These are phyloP conservation scores for Tuber microsphaerosporum DNA, from an alignment of 495 filamentous ascomycete genomes.

Conservation along the genomic window DNA sequence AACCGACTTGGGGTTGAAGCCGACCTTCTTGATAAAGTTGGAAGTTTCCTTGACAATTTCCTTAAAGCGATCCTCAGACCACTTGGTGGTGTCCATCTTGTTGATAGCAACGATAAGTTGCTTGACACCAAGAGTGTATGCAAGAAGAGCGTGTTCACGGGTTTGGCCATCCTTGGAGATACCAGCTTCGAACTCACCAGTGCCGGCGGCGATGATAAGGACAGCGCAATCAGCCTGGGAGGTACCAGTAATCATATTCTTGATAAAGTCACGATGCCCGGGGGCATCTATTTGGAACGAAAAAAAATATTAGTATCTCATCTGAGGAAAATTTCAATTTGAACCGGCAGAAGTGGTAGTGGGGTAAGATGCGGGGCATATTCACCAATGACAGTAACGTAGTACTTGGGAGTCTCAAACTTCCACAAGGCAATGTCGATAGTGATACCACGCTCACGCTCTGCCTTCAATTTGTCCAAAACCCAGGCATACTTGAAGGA, in stretches of 20 bases:
- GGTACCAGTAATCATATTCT: conserved; percentile 99
- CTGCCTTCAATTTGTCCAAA: conserved; percentile 99
- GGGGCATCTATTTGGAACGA: conserved; percentile 65
- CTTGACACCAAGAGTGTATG: conserved; percentile 99
- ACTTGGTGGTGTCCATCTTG: conserved; percentile 99
- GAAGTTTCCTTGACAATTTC: conserved; percentile 99
- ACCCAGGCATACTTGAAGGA: conserved; percentile 99
- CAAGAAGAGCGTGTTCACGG: conserved; percentile 99
- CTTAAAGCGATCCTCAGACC: conserved; percentile 90
- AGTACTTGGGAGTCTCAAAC: conserved; percentile 98
- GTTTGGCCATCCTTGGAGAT: conserved; percentile 99
- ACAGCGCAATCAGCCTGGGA: conserved; percentile 99
- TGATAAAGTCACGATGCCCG: conserved; percentile 99
- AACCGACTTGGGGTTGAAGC: conserved; percentile 97
- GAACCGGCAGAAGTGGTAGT: conserved; percentile 17
- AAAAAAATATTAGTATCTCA: conserved; percentile 19
- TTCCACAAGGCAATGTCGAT: conserved; percentile 99
- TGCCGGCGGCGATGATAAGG: conserved; percentile 99
- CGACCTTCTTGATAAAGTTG: conserved; percentile 99
- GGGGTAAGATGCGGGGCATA: conserved; percentile 20
- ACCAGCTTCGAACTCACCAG: conserved; percentile 99
- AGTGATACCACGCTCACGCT: conserved; percentile 99
- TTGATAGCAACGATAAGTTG: conserved; percentile 99
- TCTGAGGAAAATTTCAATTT: conserved; percentile 11
- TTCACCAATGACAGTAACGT: conserved; percentile 97